Percentiles rank a stretch among this genome's conserved stretches.
Evolutionary conservation across 1,139 yeast species (phyloP).

Genomic region (Lodderomyces pseudojiufengensis): DNA sequence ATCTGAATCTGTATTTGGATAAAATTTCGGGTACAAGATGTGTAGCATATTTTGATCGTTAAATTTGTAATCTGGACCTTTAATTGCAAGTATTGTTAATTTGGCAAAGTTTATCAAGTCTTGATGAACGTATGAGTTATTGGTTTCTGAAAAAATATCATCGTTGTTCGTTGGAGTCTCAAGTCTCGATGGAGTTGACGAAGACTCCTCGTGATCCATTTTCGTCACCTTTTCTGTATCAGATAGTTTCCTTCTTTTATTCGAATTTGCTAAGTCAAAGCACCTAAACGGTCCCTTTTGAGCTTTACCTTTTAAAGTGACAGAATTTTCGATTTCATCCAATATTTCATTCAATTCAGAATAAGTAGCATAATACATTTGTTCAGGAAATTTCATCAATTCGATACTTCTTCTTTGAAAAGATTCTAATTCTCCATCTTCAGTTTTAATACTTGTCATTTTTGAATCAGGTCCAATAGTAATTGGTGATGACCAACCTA

Average conservation of each 20-base stretch:
- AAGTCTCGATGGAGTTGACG: not conserved
- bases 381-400: conserved; percentile 31
- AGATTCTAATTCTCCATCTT: conserved; percentile 17
- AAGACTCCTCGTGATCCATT: not conserved
- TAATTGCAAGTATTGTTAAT: conserved; percentile 40
- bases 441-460: conserved; percentile 9
- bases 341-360: conserved; percentile 25
- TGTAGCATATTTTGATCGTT: conserved; percentile 45
- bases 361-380: conserved; percentile 32
- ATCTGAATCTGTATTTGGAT: conserved; percentile 43
- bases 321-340: conserved; percentile 24
- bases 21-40: conserved; percentile 45
- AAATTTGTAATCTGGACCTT: conserved; percentile 36
- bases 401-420: conserved; percentile 38
- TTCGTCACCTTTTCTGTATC: not conserved
- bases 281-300: conserved; percentile 33
- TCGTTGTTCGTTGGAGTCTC: not conserved
- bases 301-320: conserved; percentile 5
- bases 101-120: conserved; percentile 37
- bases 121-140: conserved; percentile 34
- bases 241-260: not conserved
- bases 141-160: conserved; percentile 19
- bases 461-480: conserved; percentile 22
- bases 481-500: conserved; percentile 40
- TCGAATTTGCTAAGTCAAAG: conserved; percentile 7